phyloP scores from a whole-genome alignment of 1,284 basidiomycete species.

The Microstroma glucosiphilum region DNA sequence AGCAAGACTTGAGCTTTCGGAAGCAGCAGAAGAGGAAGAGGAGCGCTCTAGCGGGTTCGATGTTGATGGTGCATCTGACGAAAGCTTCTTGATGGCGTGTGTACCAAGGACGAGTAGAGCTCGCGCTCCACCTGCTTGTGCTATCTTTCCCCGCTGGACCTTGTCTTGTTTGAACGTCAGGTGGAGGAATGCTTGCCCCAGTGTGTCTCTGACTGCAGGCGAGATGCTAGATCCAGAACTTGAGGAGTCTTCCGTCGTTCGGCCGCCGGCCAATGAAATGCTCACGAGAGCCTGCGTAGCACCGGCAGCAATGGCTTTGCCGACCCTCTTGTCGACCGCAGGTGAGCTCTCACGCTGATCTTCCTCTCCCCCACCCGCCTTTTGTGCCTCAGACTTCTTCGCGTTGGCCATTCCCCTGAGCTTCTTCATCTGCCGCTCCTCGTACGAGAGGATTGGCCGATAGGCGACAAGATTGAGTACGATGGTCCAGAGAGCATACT shows the following conservation, averaged over 20 bases:
- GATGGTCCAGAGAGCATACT: slow-evolving; percentile 32
- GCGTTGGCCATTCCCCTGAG: slow-evolving; percentile 27
- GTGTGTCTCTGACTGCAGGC: slow-evolving; percentile 6
- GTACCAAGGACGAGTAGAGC: neutral
- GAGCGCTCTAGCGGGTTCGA: neutral
- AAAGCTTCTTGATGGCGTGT: neutral
- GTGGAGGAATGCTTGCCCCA: slow-evolving; percentile 4
- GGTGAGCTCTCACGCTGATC: slow-evolving; percentile 14
- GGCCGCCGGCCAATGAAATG: slow-evolving; percentile 17
- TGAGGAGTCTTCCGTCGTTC: neutral
- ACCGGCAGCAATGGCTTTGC: slow-evolving; percentile 21
- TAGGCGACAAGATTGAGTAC: slow-evolving; percentile 29
- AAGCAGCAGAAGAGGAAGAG: neutral
- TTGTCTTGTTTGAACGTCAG: neutral
- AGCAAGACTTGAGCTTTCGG: slow-evolving; percentile 52
- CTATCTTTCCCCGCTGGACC: neutral
- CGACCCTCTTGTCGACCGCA: slow-evolving; percentile 4
- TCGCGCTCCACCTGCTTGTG: neutral
- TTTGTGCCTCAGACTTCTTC: neutral
- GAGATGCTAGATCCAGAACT: neutral
- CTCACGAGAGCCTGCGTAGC: slow-evolving; percentile 25
- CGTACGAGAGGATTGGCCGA: slow-evolving; percentile 20
- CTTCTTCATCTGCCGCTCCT: slow-evolving; percentile 34
- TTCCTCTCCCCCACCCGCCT: slow-evolving; percentile 9
- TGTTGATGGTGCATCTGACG: neutral